Evolutionary conservation across 2,329 filamentous ascomycete species (phyloP), one percentile per base, ranked within the genome.

Genomic region (Sphaceloma murrayae): DNA sequence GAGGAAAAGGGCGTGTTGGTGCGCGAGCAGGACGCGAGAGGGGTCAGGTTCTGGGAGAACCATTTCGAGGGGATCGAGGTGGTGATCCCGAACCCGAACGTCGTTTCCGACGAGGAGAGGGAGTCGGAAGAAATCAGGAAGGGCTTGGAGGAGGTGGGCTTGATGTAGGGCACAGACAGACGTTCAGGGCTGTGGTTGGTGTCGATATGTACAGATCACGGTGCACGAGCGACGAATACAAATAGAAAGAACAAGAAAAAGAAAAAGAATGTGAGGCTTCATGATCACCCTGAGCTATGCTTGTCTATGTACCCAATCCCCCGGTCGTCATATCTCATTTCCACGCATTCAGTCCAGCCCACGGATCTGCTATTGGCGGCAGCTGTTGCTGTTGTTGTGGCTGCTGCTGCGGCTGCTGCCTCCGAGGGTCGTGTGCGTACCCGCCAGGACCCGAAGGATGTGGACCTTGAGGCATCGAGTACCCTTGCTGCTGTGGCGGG

Each of bases 31-130:
- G 82, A 86, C 3, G 77, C 96, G 10, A 88, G 95, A 60, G 91
- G 91, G 0, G 69, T 94, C 34, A 82, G 82, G 56, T 98, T 94
- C 62, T 98, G 91, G 91, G 79, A 84, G 63, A 98, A 98, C 48
- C 53, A 56, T 39, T 56, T 62, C 31, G 32, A 24, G 2, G 30
- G 36, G 5, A 43, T 49, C 6, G 38, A 42, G 8, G 40, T 49
- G 3, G 38, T 42, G 16, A 9, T 36, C 26, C 33, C 29, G 19
- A 43, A 42, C 16, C 8, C 38, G 18, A 30, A 24, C 29, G 19
- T n/a, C 29, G 34, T n/a, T n/a, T n/a, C n/a, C n/a, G 40, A 45
- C 9, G 34, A 36, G 24, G 48, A 44, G 11, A 38, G 34, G 16
- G 13, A 36, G 3, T 40, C 45, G 27, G 21, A 33, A 26, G 40